Evolutionary conservation across 306 rosid genomes (phyloP), one percentile per base, ranked within the genome.

Genomic region (Sphenostylis stenocarpa): DNA sequence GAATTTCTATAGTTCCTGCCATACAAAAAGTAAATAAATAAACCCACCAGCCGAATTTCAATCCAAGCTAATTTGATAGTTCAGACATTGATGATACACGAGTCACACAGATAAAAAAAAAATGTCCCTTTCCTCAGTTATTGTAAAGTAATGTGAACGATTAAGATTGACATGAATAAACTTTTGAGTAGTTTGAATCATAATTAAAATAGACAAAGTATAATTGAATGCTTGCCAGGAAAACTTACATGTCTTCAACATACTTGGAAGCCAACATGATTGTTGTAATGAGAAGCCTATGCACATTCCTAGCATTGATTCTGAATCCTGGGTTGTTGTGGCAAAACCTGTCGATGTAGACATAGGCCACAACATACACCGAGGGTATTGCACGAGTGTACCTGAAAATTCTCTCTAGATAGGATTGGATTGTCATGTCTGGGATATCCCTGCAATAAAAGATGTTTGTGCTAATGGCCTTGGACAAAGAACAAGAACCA

Each of bases 211-310:
- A n/a, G n/a, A n/a, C n/a, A n/a, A n/a, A n/a, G n/a, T n/a, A n/a
- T n/a, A n/a, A n/a, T n/a, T n/a, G n/a, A n/a, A n/a, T n/a, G n/a
- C n/a, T n/a, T n/a, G n/a, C 4, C 57, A 43, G 53, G 62, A 53
- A 38, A 63, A 88, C 97, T 89, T 68, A 93, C 98, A 88, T 84
- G 91, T 93, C 98, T 77, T 93, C 98, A 3, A 88, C 96, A 67
- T 90, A 93, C 65, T 93, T 93, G 13, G 96, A 91, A 76, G 98
- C 98, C 28, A 91, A 89, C 98, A 93, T 93, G 29, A 93, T 90
- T 34, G 97, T 91, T 7, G 98, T 93, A n/a, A 91, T 84, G 67
- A 93, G 96, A 72, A 93, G 92, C 47, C 98, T 87, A 41, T 93
- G 97, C 1, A 93, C 98, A 87, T 93, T 93, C 26, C 86, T 80